Evolutionary conservation across 2,329 filamentous ascomycete genomes (phyloP).

Genomic region (Aspergillus melleus): DNA sequence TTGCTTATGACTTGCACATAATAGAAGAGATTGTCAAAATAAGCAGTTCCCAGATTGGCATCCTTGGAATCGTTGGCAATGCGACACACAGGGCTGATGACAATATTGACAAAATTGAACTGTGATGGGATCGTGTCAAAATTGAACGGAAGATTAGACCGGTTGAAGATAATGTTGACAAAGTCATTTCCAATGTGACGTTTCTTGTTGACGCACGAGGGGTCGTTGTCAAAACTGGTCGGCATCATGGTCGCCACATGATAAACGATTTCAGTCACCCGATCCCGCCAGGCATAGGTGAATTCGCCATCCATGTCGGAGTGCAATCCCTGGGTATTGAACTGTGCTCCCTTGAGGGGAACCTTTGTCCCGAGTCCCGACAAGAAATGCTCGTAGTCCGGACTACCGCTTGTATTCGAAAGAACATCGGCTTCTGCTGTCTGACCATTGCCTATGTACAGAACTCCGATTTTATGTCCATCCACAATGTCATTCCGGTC

Average conservation of each 20-base stretch:
- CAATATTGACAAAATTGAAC: constrained; percentile 96
- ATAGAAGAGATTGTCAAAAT: constrained; percentile 64
- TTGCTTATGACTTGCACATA: constrained; percentile 87
- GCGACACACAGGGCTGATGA: constrained; percentile 75
- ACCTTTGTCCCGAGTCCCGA: constrained; percentile 79
- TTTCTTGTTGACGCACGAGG: constrained; percentile 81
- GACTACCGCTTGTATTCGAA: constrained; percentile 79
- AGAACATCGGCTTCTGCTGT: constrained; percentile 80
- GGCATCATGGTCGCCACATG: constrained; percentile 98
- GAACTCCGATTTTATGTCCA: constrained; percentile 90
- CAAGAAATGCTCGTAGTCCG: constrained; percentile 84
- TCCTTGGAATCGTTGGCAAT: constrained; percentile 38
- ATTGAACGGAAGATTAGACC: constrained; percentile 83
- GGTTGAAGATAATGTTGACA: constrained; percentile 98
- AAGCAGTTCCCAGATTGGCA: constrained; percentile 30
- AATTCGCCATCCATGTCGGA: constrained; percentile 80
- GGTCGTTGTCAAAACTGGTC: constrained; percentile 74
- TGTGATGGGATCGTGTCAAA: constrained; percentile 92
- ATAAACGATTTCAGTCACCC: constrained; percentile 92
- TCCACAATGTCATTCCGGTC: constrained; percentile 89
- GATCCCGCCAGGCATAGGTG: constrained; percentile 91
- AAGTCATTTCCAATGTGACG: constrained; percentile 95
- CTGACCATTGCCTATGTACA: constrained; percentile 89
- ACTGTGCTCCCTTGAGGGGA: constrained; percentile 75
- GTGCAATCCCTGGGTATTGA: constrained; percentile 92